These are phyloP conservation scores for Vararia minispora DNA, from an alignment of 768 basidiomycete species.

Conservation along the genomic window DNA sequence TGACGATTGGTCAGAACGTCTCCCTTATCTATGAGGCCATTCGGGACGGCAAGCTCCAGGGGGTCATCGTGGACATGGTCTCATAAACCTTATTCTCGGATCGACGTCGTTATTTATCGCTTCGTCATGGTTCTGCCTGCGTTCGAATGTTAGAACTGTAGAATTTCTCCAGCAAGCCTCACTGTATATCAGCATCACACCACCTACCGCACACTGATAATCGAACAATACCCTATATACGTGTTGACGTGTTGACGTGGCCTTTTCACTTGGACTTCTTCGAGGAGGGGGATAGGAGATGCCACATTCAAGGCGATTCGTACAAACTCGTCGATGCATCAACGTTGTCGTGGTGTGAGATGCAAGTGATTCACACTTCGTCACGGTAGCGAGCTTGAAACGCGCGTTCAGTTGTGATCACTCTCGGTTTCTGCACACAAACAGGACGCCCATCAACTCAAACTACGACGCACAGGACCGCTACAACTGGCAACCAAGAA, in stretches of 20 bases:
- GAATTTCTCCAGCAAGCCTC: not conserved
- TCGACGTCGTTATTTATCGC: not conserved
- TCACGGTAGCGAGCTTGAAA: too few relatives aligned
- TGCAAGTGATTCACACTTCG: too few relatives aligned
- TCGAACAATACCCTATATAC: slow-evolving; percentile 8
- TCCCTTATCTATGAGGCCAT: slow-evolving; percentile 73
- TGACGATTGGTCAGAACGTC: slow-evolving; percentile 59
- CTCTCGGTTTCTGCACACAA: too few relatives aligned
- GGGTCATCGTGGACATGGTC: slow-evolving; percentile 45
- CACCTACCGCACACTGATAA: not conserved
- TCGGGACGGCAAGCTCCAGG: slow-evolving; percentile 57
- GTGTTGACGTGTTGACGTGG: slow-evolving; percentile 7
- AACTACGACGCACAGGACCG: too few relatives aligned
- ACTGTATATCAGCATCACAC: not conserved
- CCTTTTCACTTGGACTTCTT: too few relatives aligned
- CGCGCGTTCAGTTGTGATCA: too few relatives aligned
- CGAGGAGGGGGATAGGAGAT: too few relatives aligned
- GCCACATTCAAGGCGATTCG: too few relatives aligned
- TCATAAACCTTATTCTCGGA: slow-evolving; percentile 5
- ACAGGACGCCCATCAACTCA: too few relatives aligned
- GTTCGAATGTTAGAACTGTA: not conserved
- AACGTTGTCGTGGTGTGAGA: too few relatives aligned
- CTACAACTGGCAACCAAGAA: too few relatives aligned
- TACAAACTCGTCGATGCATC: too few relatives aligned
- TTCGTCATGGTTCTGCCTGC: not conserved